Evolutionary conservation across 2,329 filamentous ascomycete genomes (phyloP).

Genomic region (Claviceps spartinae): DNA sequence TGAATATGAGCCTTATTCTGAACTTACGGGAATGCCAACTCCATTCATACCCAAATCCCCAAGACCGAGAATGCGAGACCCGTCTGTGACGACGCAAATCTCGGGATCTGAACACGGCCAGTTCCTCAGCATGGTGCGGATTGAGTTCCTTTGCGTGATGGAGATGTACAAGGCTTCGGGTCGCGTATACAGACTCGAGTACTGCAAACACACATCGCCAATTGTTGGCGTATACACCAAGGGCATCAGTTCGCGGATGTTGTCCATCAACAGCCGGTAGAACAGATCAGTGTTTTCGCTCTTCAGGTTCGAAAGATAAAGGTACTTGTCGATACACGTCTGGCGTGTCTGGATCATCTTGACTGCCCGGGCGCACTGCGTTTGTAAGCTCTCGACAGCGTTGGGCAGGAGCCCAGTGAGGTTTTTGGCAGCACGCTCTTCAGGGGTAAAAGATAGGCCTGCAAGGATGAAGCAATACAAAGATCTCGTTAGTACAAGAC

Average conservation of each 20-base stretch:
- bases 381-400: slow-evolving; percentile 45
- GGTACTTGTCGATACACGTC: slow-evolving; percentile 67
- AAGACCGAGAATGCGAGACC: slow-evolving; percentile 80
- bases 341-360: slow-evolving; percentile 58
- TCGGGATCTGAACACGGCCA: slow-evolving; percentile 85
- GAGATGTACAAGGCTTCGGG: slow-evolving; percentile 95
- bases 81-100: slow-evolving; percentile 94
- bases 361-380: slow-evolving; percentile 53
- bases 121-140: slow-evolving; percentile 77
- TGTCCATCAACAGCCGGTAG: slow-evolving; percentile 67
- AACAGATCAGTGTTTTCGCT: slow-evolving; percentile 68
- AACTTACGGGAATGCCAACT: slow-evolving; percentile 81
- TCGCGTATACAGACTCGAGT: slow-evolving; percentile 89
- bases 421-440: slow-evolving; percentile 50
- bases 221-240: slow-evolving; percentile 83
- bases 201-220: slow-evolving; percentile 90
- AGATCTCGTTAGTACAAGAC: background rate
- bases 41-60: slow-evolving; percentile 94
- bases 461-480: slow-evolving; percentile 1
- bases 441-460: slow-evolving; percentile 52
- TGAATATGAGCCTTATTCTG: background rate
- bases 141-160: slow-evolving; percentile 83
- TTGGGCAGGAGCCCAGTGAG: slow-evolving; percentile 53
- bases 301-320: slow-evolving; percentile 67
- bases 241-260: slow-evolving; percentile 66